Evolutionary conservation across 1,284 basidiomycete genomes (phyloP).

Genomic region (Austroboletus rostrupii): DNA sequence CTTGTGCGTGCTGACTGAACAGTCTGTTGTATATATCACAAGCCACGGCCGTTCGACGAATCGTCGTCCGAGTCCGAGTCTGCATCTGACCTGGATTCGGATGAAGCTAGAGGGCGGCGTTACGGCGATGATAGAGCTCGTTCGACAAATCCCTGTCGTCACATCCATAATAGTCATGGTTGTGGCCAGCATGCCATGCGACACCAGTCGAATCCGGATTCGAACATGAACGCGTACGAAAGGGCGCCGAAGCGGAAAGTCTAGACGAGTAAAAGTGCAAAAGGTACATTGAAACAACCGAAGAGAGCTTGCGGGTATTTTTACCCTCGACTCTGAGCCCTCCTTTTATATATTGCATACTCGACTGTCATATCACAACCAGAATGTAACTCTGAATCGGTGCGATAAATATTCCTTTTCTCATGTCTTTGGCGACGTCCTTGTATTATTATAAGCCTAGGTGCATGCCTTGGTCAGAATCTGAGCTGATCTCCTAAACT

Average conservation of each 20-base stretch:
- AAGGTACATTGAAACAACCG: no score
- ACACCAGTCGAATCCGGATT: constrained; percentile 10
- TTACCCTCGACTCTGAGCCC: no score
- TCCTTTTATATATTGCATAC: no score
- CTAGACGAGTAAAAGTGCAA: background rate
- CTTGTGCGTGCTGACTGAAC: background rate
- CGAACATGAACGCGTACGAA: constrained; percentile 26
- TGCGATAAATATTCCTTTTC: no score
- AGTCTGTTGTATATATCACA: constrained; percentile 92
- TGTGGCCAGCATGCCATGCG: constrained; percentile 1
- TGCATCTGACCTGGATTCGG: constrained; percentile 19
- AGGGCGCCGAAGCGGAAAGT: constrained; percentile 15
- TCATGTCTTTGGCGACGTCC: no score
- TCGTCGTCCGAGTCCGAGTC: constrained; percentile 66
- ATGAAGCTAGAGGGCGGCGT: constrained; percentile 29
- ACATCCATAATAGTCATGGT: constrained; percentile 5
- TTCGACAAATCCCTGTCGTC: constrained; percentile 6
- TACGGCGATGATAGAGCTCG: constrained; percentile 13
- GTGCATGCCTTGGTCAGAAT: no score
- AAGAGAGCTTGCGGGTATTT: no score
- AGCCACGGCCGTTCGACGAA: constrained; percentile 73
- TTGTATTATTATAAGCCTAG: no score
- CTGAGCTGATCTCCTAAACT: no score
- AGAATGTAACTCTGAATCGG: no score
- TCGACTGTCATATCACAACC: no score